Conservation (phyloP, 495 filamentous ascomycete species). For the Annulohypoxylon bovei region DNA sequence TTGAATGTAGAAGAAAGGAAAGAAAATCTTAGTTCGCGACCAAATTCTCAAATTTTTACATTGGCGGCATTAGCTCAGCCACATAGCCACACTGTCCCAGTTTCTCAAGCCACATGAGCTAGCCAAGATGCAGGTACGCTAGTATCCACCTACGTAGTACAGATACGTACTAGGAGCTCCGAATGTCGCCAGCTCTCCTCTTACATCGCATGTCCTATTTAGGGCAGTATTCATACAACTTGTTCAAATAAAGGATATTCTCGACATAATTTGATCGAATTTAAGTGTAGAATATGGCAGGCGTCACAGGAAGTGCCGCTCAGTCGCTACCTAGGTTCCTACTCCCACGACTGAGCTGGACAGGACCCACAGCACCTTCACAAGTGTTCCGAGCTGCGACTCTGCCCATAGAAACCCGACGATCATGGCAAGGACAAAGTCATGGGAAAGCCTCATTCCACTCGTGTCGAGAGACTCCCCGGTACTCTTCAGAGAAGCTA, state of each 20-base stretch:
- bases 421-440: conserved; percentile 24
- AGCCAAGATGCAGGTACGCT: not conserved
- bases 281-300: conserved; percentile 43
- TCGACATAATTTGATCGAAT: not conserved
- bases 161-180: conserved; percentile 23
- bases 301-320: conserved; percentile 35
- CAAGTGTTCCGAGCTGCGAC: conserved; percentile 38
- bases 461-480: conserved; percentile 4
- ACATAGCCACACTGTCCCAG: conserved; percentile 26
- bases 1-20: conserved; percentile 53
- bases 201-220: conserved; percentile 13
- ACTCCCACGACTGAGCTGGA: conserved; percentile 65
- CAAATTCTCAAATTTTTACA: conserved; percentile 41
- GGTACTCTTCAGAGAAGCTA: not conserved
- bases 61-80: not conserved
- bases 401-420: conserved; percentile 36
- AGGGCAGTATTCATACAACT: not conserved
- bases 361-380: conserved; percentile 40
- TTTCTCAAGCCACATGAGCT: not conserved
- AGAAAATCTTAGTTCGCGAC: conserved; percentile 13
- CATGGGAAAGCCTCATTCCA: conserved; percentile 34
- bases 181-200: conserved; percentile 30
- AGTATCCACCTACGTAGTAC: conserved; percentile 1
- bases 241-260: not conserved
- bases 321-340: conserved; percentile 61